Evolutionary conservation across 306 rosid species (phyloP).

Genomic region (Cucurbita maxima): DNA sequence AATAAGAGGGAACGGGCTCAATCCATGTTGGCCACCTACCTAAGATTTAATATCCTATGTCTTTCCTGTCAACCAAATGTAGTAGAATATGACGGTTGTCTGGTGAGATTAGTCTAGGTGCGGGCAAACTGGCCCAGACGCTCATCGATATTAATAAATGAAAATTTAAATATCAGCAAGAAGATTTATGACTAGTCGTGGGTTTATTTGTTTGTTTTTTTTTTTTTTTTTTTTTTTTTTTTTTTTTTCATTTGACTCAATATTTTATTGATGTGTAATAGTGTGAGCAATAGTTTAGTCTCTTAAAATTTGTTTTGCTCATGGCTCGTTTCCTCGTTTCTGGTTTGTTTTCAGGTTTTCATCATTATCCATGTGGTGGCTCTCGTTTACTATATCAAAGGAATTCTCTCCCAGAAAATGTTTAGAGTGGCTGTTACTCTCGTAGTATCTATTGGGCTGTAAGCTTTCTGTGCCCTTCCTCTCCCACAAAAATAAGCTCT

Average conservation of each 20-base stretch:
- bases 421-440: constrained; percentile 83
- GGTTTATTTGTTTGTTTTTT: background rate
- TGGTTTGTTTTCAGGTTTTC: constrained; percentile 55
- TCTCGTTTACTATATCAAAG: constrained; percentile 82
- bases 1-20: too few relatives aligned
- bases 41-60: too few relatives aligned
- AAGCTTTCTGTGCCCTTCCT: constrained; percentile 21
- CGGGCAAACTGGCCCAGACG: too few relatives aligned
- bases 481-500: background rate
- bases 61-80: too few relatives aligned
- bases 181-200: background rate
- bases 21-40: too few relatives aligned
- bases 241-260: background rate
- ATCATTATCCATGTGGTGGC: constrained; percentile 91
- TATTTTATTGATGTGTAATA: background rate
- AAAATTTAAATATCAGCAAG: background rate
- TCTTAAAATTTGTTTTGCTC: constrained; percentile 8
- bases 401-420: constrained; percentile 80
- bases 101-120: too few relatives aligned
- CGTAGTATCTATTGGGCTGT: constrained; percentile 79
- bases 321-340: constrained; percentile 9
- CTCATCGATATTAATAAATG: too few relatives aligned
- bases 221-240: background rate
- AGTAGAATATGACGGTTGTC: too few relatives aligned
- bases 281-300: background rate